Conservation (phyloP, 2,329 filamentous ascomycete species). For the Fusarium equiseti region DNA sequence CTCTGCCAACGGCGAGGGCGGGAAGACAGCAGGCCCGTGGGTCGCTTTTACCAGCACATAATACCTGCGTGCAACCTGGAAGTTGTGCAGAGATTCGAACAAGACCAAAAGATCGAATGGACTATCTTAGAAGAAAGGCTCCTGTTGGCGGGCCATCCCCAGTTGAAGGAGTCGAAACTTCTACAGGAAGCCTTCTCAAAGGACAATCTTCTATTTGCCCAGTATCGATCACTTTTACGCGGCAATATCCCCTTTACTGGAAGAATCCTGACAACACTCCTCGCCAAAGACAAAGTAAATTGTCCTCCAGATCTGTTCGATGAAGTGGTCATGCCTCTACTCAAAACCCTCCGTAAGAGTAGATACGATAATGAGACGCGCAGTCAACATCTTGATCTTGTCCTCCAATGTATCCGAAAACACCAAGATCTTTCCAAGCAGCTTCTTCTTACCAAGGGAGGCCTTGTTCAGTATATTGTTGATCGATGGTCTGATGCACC, state of each 20-base stretch:
- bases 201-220: neutral
- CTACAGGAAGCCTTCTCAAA: constrained; percentile 32
- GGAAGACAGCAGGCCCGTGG: constrained; percentile 39
- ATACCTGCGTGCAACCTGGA: constrained; percentile 41
- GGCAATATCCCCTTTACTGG: constrained; percentile 34
- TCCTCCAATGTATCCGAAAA: constrained; percentile 22
- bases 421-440: constrained; percentile 8
- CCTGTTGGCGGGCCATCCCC: constrained; percentile 32
- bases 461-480: constrained; percentile 26
- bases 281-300: constrained; percentile 8
- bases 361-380: constrained; percentile 20
- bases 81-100: constrained; percentile 39
- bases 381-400: constrained; percentile 30
- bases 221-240: constrained; percentile 22
- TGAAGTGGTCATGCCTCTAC: constrained; percentile 36
- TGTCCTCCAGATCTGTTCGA: constrained; percentile 38
- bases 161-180: constrained; percentile 32
- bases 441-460: neutral
- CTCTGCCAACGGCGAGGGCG: constrained; percentile 13
- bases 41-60: constrained; percentile 41
- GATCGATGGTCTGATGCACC: constrained; percentile 29
- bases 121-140: constrained; percentile 22
- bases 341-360: constrained; percentile 37
- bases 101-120: constrained; percentile 24
- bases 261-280: constrained; percentile 26